A percentile compares a stretch with the other conserved stretches of the same genome.
Evolutionary conservation across 2,329 filamentous ascomycete species (phyloP).

Genomic region (Didymella glomerata): DNA sequence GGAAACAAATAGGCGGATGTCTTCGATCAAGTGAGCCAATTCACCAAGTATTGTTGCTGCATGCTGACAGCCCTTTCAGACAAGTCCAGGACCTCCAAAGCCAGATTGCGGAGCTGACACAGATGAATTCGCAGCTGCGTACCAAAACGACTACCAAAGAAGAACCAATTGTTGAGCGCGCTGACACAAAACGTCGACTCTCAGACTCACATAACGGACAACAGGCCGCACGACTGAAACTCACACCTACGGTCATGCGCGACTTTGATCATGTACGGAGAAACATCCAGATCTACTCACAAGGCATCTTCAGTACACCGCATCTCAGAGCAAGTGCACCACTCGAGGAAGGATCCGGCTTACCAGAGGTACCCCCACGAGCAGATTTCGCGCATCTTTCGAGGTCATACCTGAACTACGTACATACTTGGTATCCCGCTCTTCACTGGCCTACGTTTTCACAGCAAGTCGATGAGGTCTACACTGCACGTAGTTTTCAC

Average conservation of each 20-base stretch:
- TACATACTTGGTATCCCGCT: constrained; percentile 84
- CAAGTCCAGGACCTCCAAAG: constrained; percentile 97
- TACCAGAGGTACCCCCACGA: constrained; percentile 74
- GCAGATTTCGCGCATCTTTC: constrained; percentile 75
- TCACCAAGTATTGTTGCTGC: background rate
- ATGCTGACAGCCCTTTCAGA: constrained; percentile 49
- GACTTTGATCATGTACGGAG: constrained; percentile 76
- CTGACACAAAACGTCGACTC: constrained; percentile 57
- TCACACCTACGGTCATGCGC: constrained; percentile 67
- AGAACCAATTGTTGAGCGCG: constrained; percentile 54
- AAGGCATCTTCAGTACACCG: constrained; percentile 82
- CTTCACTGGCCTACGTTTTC: constrained; percentile 88
- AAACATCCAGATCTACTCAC: constrained; percentile 76
- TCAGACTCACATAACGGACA: constrained; percentile 23
- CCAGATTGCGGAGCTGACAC: constrained; percentile 80
- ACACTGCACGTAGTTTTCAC: constrained; percentile 69
- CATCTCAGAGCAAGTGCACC: constrained; percentile 63
- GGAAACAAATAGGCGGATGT: constrained; percentile 98
- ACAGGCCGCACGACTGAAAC: constrained; percentile 52
- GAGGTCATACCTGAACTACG: constrained; percentile 75
- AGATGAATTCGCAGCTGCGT: constrained; percentile 79
- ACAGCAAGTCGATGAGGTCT: constrained; percentile 77
- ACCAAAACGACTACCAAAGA: constrained; percentile 66
- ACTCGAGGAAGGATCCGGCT: constrained; percentile 54
- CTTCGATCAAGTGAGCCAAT: constrained; percentile 82